phyloP scores from a whole-genome alignment of 495 filamentous ascomycete genomes.

The Chaetomium fimeti region DNA sequence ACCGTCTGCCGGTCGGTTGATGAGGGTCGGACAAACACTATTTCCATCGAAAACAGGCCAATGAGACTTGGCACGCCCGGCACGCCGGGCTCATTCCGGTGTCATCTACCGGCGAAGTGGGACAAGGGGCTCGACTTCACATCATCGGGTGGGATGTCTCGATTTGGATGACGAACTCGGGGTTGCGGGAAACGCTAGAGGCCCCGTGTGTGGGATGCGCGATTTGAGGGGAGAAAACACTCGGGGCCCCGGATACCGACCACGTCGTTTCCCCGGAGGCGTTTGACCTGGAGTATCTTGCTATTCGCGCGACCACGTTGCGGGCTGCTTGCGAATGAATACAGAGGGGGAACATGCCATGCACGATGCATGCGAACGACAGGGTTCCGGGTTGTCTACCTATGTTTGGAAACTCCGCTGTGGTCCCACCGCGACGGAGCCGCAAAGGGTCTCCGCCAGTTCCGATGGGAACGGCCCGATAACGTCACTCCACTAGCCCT shows the following conservation, averaged over 20 bases:
- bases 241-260: constrained; percentile 5
- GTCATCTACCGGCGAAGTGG: constrained; percentile 7
- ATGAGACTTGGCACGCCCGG: background rate
- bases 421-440: constrained; percentile 17
- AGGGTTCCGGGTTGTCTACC: background rate
- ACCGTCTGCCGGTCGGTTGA: background rate
- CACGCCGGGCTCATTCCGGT: constrained; percentile 11
- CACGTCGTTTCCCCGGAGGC: background rate
- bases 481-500: constrained; percentile 18
- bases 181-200: background rate
- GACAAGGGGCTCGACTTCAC: background rate
- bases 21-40: background rate
- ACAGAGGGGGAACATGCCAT: background rate
- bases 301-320: background rate
- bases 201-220: constrained; percentile 1
- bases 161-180: background rate
- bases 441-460: constrained; percentile 19
- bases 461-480: constrained; percentile 22
- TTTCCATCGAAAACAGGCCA: background rate
- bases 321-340: background rate
- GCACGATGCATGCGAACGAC: background rate
- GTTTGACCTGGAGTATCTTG: background rate
- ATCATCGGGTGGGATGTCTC: constrained; percentile 11
- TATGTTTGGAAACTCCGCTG: background rate
- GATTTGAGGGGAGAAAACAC: constrained; percentile 1